Percentiles rank a stretch among this genome's conserved stretches.
phyloP scores from a whole-genome alignment of 768 basidiomycete species.

The Mrakia blollopis region DNA sequence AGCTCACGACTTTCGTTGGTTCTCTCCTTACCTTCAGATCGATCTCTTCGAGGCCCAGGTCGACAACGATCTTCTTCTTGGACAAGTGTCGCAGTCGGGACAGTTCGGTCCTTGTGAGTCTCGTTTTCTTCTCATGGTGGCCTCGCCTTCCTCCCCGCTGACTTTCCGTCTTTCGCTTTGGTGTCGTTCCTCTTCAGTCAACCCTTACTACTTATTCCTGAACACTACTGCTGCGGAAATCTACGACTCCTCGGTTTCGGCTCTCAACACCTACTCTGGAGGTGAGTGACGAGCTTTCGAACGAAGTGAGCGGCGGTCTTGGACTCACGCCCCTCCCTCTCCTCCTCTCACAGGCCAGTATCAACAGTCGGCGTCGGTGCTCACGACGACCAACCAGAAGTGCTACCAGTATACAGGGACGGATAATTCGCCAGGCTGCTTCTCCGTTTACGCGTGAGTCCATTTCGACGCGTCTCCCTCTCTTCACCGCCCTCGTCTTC shows the following conservation, averaged over 20 bases:
- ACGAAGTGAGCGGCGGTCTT: not conserved
- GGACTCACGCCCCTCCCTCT: too few relatives aligned
- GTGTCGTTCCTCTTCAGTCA: not conserved
- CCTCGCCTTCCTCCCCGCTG: not conserved
- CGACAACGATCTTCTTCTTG: conserved; percentile 9
- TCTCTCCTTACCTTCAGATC: not conserved
- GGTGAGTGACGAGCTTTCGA: not conserved
- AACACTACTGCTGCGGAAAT: not conserved
- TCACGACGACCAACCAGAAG: conserved; percentile 59
- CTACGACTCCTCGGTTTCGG: not conserved
- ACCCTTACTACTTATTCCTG: not conserved
- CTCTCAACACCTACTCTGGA: conserved; percentile 17
- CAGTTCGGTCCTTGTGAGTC: conserved; percentile 18
- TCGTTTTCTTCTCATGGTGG: not conserved
- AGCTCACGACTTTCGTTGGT: not conserved
- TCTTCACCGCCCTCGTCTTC: too few relatives aligned
- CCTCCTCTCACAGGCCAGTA: too few relatives aligned
- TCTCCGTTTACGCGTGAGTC: conserved; percentile 63
- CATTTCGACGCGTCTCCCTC: not conserved
- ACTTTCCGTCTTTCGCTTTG: not conserved
- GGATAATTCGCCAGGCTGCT: conserved; percentile 50
- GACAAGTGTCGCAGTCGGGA: conserved; percentile 11
- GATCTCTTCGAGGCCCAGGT: conserved; percentile 72
- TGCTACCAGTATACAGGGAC: conserved; percentile 58
- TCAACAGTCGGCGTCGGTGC: conserved; percentile 67